phyloP scores from a whole-genome alignment of 2,329 filamentous ascomycete genomes.

The Lithohypha guttulata region DNA sequence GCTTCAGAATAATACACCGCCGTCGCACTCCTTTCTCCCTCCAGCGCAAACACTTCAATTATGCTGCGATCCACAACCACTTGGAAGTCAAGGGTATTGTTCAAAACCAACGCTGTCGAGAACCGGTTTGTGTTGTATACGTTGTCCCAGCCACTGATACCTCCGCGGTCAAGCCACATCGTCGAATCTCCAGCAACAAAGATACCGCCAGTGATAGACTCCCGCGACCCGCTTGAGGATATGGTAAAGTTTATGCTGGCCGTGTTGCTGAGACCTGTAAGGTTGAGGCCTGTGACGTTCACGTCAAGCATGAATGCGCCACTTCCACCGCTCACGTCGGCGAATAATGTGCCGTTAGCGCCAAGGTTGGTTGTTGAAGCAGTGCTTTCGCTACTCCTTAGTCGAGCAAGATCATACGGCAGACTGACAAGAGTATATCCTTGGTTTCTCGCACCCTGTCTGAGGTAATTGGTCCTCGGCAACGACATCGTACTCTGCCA shows the following conservation, averaged over 20 bases:
- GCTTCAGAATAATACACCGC: slow-evolving; percentile 40
- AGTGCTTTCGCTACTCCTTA: slow-evolving; percentile 32
- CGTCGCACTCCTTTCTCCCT: slow-evolving; percentile 41
- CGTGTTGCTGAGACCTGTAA: slow-evolving; percentile 33
- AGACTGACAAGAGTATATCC: slow-evolving; percentile 43
- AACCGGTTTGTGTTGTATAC: slow-evolving; percentile 48
- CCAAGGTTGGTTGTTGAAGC: slow-evolving; percentile 28
- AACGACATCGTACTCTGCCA: slow-evolving; percentile 45
- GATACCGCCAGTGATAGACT: slow-evolving; percentile 41
- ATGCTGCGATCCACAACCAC: slow-evolving; percentile 45
- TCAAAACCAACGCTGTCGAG: slow-evolving; percentile 25
- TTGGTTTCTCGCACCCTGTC: slow-evolving; percentile 38
- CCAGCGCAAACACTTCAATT: slow-evolving; percentile 45
- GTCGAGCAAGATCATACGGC: slow-evolving; percentile 37
- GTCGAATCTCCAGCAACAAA: slow-evolving; percentile 39
- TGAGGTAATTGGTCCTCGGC: slow-evolving; percentile 43
- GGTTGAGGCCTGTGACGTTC: slow-evolving; percentile 43
- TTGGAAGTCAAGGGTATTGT: slow-evolving; percentile 33
- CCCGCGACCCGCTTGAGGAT: slow-evolving; percentile 38
- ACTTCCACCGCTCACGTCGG: slow-evolving; percentile 25
- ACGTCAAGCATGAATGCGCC: slow-evolving; percentile 26
- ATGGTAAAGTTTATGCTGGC: slow-evolving; percentile 43
- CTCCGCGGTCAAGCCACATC: slow-evolving; percentile 43
- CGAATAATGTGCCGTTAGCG: slow-evolving; percentile 42
- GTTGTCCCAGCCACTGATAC: slow-evolving; percentile 41